Base-by-base conservation (phyloP, 2,329 filamentous ascomycete genomes). In the Fusarium gaditjirri region DNA sequence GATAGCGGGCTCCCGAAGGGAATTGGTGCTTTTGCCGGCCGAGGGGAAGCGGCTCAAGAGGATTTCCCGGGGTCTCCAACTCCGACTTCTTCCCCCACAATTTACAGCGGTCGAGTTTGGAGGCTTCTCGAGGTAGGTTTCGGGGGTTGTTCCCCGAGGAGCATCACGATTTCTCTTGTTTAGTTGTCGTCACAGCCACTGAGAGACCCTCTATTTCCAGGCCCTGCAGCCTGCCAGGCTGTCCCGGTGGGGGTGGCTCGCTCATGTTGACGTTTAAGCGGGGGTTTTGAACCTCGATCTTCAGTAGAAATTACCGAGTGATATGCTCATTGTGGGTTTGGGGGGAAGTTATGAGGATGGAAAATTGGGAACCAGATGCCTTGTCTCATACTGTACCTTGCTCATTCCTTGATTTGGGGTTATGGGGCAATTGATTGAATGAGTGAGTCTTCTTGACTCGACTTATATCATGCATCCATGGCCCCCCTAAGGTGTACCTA, bases 61-160 rank as follows among this genome's bases (percentile, higher is more conserved):
- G 79, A 80, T 80, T 80, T 80, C 77, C 78, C 79, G 79, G 79
- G 74, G 65, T 63, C 61, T 64, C 63, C 65, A 66, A 70, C 66
- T 59, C 74, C 74, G 74, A 71, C 76, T 73, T 76, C 72, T 76
- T 68, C 64, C 74, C 74, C 74, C 74, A 76, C 74, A 75, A 41
- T 68, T 66, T 61, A 35, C 47, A 35, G 47, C 13, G 29, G 47
- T 49, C 11, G 46, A 23, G 23, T 33, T 49, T 33, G 46, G 46
- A 49, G 62, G 64, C 35, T 25, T 25, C 25, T 25, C 25, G 25
- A 25, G 25, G 25, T 25, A 49, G 62, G 64, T 31, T 47, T 65
- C 69, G 70, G 70, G 52, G 61, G 21, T 61, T 43, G 27, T 55
- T 67, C 41, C 33, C 57, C 69, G 70, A 67, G 70, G 35, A 65